phyloP scores from a whole-genome alignment of 2,329 filamentous ascomycete species.

The Fusarium sp. region DNA sequence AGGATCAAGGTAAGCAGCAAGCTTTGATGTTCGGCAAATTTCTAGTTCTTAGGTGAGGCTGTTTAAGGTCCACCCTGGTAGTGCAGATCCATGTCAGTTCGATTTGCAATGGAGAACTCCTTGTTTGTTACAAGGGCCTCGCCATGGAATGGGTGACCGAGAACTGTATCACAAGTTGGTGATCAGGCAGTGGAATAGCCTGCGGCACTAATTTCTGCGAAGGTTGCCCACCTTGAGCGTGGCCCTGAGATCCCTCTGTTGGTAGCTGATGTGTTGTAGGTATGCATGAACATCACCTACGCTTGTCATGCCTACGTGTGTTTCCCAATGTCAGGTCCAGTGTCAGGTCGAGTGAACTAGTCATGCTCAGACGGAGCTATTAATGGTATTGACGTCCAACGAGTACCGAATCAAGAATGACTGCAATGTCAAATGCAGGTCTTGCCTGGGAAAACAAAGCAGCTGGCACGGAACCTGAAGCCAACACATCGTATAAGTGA shows the following conservation, averaged over 20 bases:
- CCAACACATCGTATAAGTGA: not conserved
- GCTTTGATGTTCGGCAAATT: not conserved
- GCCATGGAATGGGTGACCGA: not conserved
- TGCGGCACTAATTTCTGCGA: not conserved
- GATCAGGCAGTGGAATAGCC: not conserved
- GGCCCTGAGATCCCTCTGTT: not conserved
- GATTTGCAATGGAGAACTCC: conserved; percentile 1
- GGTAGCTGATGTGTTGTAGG: not conserved
- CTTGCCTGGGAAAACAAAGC: not conserved
- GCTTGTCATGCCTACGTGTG: not conserved
- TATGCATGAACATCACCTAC: not conserved
- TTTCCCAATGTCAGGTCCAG: not conserved
- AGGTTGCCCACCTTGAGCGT: not conserved
- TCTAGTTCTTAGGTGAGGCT: not conserved
- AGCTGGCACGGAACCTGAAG: not conserved
- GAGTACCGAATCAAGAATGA: not conserved
- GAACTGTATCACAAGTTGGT: not conserved
- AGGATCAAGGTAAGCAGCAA: not conserved
- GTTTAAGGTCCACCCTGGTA: conserved; percentile 3
- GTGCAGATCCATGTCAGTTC: not conserved
- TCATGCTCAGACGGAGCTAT: not conserved
- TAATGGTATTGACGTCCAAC: not conserved
- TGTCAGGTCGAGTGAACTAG: not conserved
- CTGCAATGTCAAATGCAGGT: not conserved
- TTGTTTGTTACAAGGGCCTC: not conserved